Percentiles rank a stretch among this genome's conserved stretches.
phyloP scores from a whole-genome alignment of 768 basidiomycete genomes.

The Pulveroboletus sp. region DNA sequence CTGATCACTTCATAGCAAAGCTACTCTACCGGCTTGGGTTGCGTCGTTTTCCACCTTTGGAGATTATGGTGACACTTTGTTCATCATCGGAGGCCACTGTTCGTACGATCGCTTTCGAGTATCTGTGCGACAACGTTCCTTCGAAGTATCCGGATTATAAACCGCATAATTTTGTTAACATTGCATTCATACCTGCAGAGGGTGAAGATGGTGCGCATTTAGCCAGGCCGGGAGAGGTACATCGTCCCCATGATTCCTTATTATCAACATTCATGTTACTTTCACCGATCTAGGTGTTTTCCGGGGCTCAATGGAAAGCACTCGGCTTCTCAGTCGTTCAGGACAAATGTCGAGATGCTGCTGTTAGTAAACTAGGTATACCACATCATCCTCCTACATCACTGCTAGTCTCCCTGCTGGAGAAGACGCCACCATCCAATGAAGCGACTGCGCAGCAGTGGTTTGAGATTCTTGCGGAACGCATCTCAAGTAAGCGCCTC shows the following conservation, averaged over 20 bases:
- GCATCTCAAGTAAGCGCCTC: conserved; percentile 49
- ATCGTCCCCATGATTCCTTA: background rate
- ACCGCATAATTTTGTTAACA: conserved; percentile 47
- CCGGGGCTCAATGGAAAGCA: conserved; percentile 57
- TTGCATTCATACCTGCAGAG: conserved; percentile 78
- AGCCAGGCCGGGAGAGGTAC: conserved; percentile 63
- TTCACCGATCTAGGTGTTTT: conserved; percentile 54
- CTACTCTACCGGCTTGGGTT: conserved; percentile 73
- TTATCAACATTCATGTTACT: background rate
- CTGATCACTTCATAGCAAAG: conserved; percentile 50
- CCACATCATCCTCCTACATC: conserved; percentile 62
- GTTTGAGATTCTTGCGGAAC: conserved; percentile 66
- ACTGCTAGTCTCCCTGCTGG: conserved; percentile 55
- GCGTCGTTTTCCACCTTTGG: conserved; percentile 62
- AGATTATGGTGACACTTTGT: conserved; percentile 64
- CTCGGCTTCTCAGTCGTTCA: conserved; percentile 77
- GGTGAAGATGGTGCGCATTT: conserved; percentile 49
- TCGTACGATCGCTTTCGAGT: conserved; percentile 67
- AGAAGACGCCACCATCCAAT: conserved; percentile 54
- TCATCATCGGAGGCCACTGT: conserved; percentile 48
- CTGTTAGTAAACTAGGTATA: conserved; percentile 61
- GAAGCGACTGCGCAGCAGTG: conserved; percentile 53
- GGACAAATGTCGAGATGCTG: conserved; percentile 47
- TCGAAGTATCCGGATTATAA: conserved; percentile 59
- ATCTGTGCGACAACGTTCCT: conserved; percentile 72